Base-by-base conservation (phyloP, 2,329 filamentous ascomycete genomes). In the Lachnellula subtilissima region DNA sequence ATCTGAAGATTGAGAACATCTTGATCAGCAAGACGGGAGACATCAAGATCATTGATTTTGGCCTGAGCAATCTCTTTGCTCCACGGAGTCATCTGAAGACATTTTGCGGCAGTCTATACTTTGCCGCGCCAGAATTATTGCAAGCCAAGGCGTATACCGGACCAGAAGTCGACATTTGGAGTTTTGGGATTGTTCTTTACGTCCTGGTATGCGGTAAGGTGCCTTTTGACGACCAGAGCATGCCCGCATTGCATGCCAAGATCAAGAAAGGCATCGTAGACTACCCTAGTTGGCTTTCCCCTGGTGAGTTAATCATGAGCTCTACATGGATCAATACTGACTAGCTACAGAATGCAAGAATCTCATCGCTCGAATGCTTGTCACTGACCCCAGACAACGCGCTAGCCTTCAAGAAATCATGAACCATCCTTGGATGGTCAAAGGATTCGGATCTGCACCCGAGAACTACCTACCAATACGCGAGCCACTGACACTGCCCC, bases 1-100 rank as follows among this genome's bases (percentile, higher is more conserved):
- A 99, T 70, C 75, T 99, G 63, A 99, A 99, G 79, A 99, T 99
- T 64, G 94, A 97, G 73, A 99, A 99, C 70, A 99, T 99, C 53
- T 82, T 99, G 59, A 99, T 99, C 75, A 97, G 91, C 79, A 97
- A 97, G 78, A 97, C 89, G 2, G 94, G 94, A 42, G 94, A 99
- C 70, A 99, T 99, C 74, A 97, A 97, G 72, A 97, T 99, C 67
- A 99, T 99, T 65, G 94, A 99, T 71, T 99, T 99, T 72, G 94
- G 93, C 32, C 79, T 99, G 53, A 97, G 93, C 76, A 99, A 99
- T 68, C 82, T 97, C 4, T 99, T 97, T 73, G 87, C 91, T 6
- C 94, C 94, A 0, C 81, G 86, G 46, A 83, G 82, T 59, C 87
- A 95, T 61, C 80, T 97, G 56, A 97, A 96, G 75, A 99, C 94